Base-by-base conservation (phyloP, 2,329 filamentous ascomycete genomes). In the Periconia macrospinosa region DNA sequence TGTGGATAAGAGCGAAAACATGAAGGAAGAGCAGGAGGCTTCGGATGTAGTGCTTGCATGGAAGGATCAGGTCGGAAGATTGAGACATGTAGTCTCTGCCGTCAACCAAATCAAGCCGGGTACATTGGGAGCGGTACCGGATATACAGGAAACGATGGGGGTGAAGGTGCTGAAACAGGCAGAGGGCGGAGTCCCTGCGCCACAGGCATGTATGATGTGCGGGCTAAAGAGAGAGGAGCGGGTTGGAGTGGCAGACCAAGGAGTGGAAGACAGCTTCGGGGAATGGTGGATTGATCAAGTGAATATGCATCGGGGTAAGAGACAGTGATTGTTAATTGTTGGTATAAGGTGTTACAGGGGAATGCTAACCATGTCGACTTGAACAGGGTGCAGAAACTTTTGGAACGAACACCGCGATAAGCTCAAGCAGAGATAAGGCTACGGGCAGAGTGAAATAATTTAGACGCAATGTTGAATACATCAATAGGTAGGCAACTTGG, bases 241-340 rank as follows among this genome's bases (percentile, higher is more conserved):
- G 47, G 80, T 97, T 11, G 73, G 78, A 18, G 91, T 87, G 67
- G 83, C 94, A 33, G 92, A 96, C 66, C 78, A 86, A 49, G 81
- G 87, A 23, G 85, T 95, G 9, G 87, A 93, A 65, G 93, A 97
- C 72, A 92, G 89, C 71, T 97, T 97, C 78, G 92, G 91, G 13
- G 93, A 97, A 77, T 97, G 92, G 91, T 97, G 93, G 93, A 80
- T 89, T 41, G 92, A 97, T 44, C 88, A 77, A 41, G 68, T 75
- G 52, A 77, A 73, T 50, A 79, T 81, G 78, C 79, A 93, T 71
- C 92, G 91, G 88, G 91, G 70, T 72, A 60, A 47, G 64, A 55
- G 37, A 45, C 5, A 1, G 30, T 15, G 11, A 19, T 52, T n/a
- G 10, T 41, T 30, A 3, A 18, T 37, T 10, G n/a, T n/a, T n/a